phyloP scores from a whole-genome alignment of 2,329 filamentous ascomycete species.

The Chalara sp. region DNA sequence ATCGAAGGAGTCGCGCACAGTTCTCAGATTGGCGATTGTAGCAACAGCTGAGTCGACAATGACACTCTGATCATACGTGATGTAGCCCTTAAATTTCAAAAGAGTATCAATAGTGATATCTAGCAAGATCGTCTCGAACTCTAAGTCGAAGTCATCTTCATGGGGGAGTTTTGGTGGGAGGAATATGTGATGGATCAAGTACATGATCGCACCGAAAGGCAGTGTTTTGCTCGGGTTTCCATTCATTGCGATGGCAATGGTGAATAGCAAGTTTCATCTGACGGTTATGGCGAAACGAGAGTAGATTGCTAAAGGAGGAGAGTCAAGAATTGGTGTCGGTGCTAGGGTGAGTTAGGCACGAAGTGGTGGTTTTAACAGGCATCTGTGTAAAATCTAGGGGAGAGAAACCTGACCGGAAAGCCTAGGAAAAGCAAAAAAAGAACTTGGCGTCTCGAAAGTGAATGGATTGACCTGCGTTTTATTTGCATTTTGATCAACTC shows the following conservation, averaged over 20 bases:
- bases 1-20: not conserved
- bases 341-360: no score
- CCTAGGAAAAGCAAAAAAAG: no score
- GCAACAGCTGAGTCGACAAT: conserved; percentile 1
- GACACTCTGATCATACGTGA: not conserved
- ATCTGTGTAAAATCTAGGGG: no score
- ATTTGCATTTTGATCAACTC: no score
- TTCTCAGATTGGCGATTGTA: conserved; percentile 1
- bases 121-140: conserved; percentile 1
- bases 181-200: conserved; percentile 40
- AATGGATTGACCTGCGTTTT: no score
- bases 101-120: not conserved
- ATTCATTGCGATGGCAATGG: not conserved
- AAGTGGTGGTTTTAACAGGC: no score
- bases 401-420: no score
- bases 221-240: conserved; percentile 27
- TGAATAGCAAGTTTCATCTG: no score
- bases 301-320: no score
- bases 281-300: no score
- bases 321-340: no score
- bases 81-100: not conserved
- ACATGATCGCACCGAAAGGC: conserved; percentile 35
- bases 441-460: no score
- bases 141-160: conserved; percentile 18
- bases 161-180: conserved; percentile 41